Conservation (phyloP, 345 rosid species). For the Populus tremula region DNA sequence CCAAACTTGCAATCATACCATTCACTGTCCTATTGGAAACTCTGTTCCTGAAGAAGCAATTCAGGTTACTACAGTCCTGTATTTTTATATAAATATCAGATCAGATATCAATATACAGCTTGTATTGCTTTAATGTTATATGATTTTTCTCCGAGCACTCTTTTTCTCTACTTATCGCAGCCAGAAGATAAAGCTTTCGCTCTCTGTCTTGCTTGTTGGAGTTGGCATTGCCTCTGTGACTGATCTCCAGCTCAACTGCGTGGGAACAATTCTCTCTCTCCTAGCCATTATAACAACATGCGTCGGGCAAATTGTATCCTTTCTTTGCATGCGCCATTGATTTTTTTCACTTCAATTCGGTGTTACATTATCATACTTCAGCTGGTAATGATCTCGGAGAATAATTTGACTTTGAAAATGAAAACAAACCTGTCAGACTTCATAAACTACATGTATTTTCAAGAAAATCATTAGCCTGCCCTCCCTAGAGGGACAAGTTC, state of each 20-base stretch:
- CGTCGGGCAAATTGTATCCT: conserved; percentile 95
- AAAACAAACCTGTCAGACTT: too few relatives aligned
- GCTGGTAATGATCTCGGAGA: too few relatives aligned
- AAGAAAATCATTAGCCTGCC: too few relatives aligned
- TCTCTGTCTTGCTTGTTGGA: conserved; percentile 65
- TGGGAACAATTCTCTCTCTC: conserved; percentile 74
- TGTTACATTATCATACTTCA: neutral
- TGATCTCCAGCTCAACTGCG: conserved; percentile 86
- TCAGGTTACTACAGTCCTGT: conserved; percentile 50
- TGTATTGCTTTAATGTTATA: neutral
- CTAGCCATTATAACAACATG: conserved; percentile 91
- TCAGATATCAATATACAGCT: neutral
- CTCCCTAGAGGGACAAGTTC: neutral
- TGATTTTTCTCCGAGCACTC: neutral
- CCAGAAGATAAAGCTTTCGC: conserved; percentile 67
- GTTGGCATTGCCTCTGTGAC: conserved; percentile 94
- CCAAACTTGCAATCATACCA: conserved; percentile 96
- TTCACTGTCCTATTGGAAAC: conserved; percentile 95
- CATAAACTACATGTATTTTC: too few relatives aligned
- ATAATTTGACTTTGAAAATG: too few relatives aligned
- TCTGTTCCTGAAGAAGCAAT: conserved; percentile 78
- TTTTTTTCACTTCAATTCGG: neutral
- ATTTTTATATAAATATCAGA: too few relatives aligned
- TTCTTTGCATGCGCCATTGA: neutral
- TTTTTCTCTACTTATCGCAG: conserved; percentile 44